Conservation (phyloP, 176 grass and related monocot genomes). For the Eremochloa ophiuroides region DNA sequence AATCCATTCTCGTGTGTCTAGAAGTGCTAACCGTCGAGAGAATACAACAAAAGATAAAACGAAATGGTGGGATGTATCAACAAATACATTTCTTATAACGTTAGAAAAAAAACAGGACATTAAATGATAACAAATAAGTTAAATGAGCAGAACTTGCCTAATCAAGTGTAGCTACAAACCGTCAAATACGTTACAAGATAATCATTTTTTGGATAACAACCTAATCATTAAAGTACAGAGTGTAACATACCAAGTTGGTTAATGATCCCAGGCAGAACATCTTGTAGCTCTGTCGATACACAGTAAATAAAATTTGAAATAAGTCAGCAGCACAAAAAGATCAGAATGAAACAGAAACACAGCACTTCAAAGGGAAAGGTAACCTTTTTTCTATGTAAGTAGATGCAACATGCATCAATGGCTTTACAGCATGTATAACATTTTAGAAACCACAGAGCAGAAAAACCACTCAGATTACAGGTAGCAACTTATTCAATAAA, state of each 20-base stretch:
- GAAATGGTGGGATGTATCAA: not conserved
- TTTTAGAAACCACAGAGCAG: not conserved
- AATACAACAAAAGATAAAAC: not conserved
- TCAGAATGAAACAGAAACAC: not conserved
- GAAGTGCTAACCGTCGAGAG: not conserved
- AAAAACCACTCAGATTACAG: not conserved
- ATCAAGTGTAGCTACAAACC: not conserved
- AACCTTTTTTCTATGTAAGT: not conserved
- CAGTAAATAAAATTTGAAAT: not conserved
- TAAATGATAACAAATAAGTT: not conserved
- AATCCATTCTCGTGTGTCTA: not conserved
- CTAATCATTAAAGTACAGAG: not conserved
- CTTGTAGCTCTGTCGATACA: conserved; percentile 81
- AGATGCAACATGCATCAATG: not conserved
- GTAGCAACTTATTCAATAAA: not conserved
- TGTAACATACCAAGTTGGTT: conserved; percentile 79
- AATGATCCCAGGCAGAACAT: conserved; percentile 88
- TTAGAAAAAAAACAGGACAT: not conserved
- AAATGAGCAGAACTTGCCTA: not conserved
- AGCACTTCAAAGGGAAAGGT: not conserved
- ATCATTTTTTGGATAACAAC: not conserved
- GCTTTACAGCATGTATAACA: not conserved
- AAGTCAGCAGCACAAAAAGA: not conserved
- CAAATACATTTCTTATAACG: not conserved
- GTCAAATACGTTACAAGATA: not conserved